phyloP scores from a whole-genome alignment of 2,329 filamentous ascomycete species.

The Colletotrichum echinochloae region DNA sequence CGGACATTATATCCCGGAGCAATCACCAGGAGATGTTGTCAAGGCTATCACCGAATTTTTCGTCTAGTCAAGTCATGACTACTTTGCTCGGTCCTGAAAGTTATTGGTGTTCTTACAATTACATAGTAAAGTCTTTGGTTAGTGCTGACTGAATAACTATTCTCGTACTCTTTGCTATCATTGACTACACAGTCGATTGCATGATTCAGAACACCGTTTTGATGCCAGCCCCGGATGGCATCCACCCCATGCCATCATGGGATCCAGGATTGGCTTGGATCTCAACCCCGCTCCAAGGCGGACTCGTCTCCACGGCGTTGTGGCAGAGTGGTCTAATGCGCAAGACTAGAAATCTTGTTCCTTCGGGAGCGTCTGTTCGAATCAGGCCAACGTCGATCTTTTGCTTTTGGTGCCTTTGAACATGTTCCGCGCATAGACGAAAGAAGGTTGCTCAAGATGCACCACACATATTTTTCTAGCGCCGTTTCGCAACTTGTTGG shows the following conservation, averaged over 20 bases:
- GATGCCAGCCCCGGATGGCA: neutral
- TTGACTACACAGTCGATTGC: neutral
- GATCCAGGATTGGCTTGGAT: neutral
- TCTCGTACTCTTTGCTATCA: neutral
- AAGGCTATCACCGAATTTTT: constrained; percentile 56
- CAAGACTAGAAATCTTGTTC: constrained; percentile 41
- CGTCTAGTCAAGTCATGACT: constrained; percentile 39
- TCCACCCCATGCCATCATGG: neutral
- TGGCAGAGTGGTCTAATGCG: constrained; percentile 41
- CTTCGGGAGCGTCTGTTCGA: constrained; percentile 40
- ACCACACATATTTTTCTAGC: neutral
- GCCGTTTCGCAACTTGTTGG: neutral
- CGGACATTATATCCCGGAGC: constrained; percentile 64
- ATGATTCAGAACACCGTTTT: neutral
- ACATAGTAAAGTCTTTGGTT: neutral
- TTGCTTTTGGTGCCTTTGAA: neutral
- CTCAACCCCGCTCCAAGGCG: constrained; percentile 1
- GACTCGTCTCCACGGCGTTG: constrained; percentile 24
- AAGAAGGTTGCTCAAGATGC: neutral
- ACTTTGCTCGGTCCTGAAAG: too few species aligned
- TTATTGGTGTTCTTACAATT: neutral
- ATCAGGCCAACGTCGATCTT: constrained; percentile 36
- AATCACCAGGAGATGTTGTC: constrained; percentile 60
- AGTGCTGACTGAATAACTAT: neutral
- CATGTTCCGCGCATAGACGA: neutral